Evolutionary conservation across 495 filamentous ascomycete species (phyloP).

Genomic region (Amniculicola lignicola): DNA sequence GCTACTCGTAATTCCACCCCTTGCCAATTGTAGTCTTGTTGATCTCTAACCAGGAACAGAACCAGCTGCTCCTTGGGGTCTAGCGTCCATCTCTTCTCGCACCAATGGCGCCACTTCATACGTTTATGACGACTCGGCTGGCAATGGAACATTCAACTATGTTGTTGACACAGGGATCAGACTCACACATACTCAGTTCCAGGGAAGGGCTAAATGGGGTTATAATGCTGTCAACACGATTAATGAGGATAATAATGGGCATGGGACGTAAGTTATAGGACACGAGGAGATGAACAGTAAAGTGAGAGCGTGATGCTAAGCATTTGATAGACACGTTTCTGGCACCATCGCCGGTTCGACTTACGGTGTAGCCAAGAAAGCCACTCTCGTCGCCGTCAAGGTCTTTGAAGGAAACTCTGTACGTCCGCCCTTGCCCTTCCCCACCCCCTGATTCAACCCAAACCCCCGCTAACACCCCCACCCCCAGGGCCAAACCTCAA

Average conservation of each 20-base stretch:
- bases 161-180: slow-evolving; percentile 97
- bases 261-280: slow-evolving; percentile 61
- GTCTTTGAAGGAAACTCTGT: slow-evolving; percentile 53
- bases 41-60: slow-evolving; percentile 36
- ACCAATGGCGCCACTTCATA: slow-evolving; percentile 86
- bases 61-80: slow-evolving; percentile 90
- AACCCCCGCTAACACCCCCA: too few species aligned
- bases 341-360: slow-evolving; percentile 94
- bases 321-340: slow-evolving; percentile 71
- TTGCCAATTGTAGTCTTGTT: background rate
- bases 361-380: slow-evolving; percentile 98
- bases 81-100: slow-evolving; percentile 92
- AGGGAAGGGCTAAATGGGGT: slow-evolving; percentile 89
- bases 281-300: too few species aligned
- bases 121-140: slow-evolving; percentile 82
- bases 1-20: slow-evolving; percentile 44
- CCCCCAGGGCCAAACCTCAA: slow-evolving; percentile 75
- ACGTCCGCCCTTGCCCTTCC: slow-evolving; percentile 45
- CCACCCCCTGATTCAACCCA: slow-evolving; percentile 90
- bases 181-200: slow-evolving; percentile 87
- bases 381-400: slow-evolving; percentile 91
- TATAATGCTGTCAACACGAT: slow-evolving; percentile 65
- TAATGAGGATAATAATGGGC: slow-evolving; percentile 73
- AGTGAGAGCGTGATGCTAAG: slow-evolving; percentile 1
- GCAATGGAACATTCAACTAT: slow-evolving; percentile 96